A percentile compares a stretch with the other conserved stretches of the same genome.
phyloP scores from a whole-genome alignment of 169 alveolate genomes.

The Cryptosporidium bovis region DNA sequence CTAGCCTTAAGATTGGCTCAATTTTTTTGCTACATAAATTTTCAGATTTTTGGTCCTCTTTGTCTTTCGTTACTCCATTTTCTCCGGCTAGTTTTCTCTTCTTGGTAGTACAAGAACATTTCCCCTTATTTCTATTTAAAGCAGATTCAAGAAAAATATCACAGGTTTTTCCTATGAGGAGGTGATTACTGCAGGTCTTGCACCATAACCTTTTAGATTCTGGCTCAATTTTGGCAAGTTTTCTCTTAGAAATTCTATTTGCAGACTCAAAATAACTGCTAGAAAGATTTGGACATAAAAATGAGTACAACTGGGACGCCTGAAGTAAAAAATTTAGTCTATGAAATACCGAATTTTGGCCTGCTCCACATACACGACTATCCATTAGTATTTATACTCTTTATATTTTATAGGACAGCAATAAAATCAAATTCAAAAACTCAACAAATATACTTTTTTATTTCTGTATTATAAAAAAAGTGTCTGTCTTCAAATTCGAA shows the following conservation, averaged over 20 bases:
- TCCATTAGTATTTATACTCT: too few relatives aligned
- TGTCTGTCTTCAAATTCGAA: too few relatives aligned
- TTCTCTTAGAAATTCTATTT: conserved; percentile 22
- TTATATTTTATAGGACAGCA: too few relatives aligned
- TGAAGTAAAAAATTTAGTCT: conserved; percentile 38
- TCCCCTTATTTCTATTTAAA: background rate
- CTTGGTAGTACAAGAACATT: background rate
- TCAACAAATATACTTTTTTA: too few relatives aligned
- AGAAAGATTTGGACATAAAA: conserved; percentile 23
- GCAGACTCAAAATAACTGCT: conserved; percentile 25
- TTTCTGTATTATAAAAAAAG: too few relatives aligned
- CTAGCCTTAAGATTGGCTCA: too few relatives aligned
- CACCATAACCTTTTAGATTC: conserved; percentile 32
- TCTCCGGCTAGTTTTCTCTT: too few relatives aligned
- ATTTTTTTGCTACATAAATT: too few relatives aligned
- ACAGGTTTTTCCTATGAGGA: conserved; percentile 8
- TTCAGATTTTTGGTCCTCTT: background rate
- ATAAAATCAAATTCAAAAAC: too few relatives aligned
- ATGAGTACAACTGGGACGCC: conserved; percentile 16
- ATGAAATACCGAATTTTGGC: conserved; percentile 18
- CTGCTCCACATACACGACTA: too few relatives aligned
- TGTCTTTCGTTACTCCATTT: too few relatives aligned
- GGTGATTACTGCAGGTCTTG: conserved; percentile 20
- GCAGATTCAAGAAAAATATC: conserved; percentile 7
- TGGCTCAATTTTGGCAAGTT: conserved; percentile 27